Base-by-base conservation (phyloP, 768 basidiomycete genomes). In the Pisolithus albus region DNA sequence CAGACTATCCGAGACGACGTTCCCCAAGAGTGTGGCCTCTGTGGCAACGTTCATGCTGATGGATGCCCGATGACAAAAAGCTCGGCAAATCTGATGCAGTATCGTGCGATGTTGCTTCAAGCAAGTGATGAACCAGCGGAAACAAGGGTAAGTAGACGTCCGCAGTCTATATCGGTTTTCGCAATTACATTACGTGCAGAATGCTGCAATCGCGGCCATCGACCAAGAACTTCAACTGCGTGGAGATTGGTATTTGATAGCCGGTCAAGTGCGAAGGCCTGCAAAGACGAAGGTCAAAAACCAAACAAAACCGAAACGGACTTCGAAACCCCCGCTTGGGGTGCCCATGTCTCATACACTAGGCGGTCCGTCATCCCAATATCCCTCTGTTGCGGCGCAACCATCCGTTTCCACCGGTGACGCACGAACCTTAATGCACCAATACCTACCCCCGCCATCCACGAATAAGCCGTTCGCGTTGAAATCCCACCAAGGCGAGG, bases 51-150 rank as follows among this genome's bases (percentile, higher is more conserved):
- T 9, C 86, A 88, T 58, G 77, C 67, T 44, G 74, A 75, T 26
- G 56, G 59, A 9, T 91, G 88, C 60, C 61, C 61, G 21, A 87
- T 91, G 88, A 80, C 78, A 7, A 75, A 82, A 21, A 73, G 69
- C 46, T 80, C 85, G 16, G 75, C 80, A 51, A 80, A 88, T 61
- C 72, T 91, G 19, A 77, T 79, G 11, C 81, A 86, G 58, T 89
- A 81, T 59, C 79, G 88, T 41, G 72, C 76, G 43, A 82, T 88
- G 70, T 66, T 90, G 36, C 65, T 89, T 26, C 74, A 85, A 54
- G 72, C 76, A n/a, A 75, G 78, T 15, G 81, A 83, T 57, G 88
- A 91, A 56, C 72, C 85, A 41, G 74, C 78, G 59, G 81, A 84
- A 62, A 73, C 76, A 36, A 72, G 86, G 59, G 88, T 87, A 66